phyloP scores from a whole-genome alignment of 176 grass and related monocot genomes.

The Areca catechu region DNA sequence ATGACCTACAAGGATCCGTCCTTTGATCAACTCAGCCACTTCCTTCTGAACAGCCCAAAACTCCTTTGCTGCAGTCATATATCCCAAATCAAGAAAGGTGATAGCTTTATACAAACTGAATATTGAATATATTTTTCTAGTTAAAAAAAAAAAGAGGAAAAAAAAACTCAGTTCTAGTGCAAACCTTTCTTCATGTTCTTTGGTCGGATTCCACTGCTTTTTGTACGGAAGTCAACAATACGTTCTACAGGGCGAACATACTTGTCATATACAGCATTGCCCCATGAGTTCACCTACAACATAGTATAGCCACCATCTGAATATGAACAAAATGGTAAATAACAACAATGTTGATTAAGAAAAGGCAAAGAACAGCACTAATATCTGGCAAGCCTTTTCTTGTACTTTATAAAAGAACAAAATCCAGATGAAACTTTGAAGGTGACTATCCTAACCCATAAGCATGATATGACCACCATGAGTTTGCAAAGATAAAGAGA shows the following conservation, averaged over 20 bases:
- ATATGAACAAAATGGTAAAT: too few relatives aligned
- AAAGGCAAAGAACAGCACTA: too few relatives aligned
- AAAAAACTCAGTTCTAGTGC: not conserved
- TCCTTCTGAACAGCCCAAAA: constrained; percentile 61
- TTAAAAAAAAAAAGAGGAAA: not conserved
- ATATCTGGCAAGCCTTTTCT: too few relatives aligned
- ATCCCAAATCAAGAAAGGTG: constrained; percentile 18
- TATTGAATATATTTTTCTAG: too few relatives aligned
- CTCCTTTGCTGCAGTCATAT: constrained; percentile 54
- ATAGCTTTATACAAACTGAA: not conserved
- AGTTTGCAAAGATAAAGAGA: too few relatives aligned
- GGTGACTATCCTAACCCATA: too few relatives aligned
- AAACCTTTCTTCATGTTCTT: constrained; percentile 92
- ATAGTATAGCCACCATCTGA: not conserved
- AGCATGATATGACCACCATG: too few relatives aligned
- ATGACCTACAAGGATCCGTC: constrained; percentile 76
- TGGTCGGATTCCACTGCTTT: constrained; percentile 86
- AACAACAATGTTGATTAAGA: too few relatives aligned
- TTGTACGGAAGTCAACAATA: constrained; percentile 76
- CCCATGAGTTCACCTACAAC: constrained; percentile 74
- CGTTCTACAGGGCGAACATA: constrained; percentile 63
- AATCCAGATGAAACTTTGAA: too few relatives aligned
- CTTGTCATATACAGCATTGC: constrained; percentile 74
- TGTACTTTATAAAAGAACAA: too few relatives aligned
- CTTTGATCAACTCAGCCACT: constrained; percentile 81